Base-by-base conservation (phyloP, 176 grass and related monocot genomes). In the Carex littledalei region DNA sequence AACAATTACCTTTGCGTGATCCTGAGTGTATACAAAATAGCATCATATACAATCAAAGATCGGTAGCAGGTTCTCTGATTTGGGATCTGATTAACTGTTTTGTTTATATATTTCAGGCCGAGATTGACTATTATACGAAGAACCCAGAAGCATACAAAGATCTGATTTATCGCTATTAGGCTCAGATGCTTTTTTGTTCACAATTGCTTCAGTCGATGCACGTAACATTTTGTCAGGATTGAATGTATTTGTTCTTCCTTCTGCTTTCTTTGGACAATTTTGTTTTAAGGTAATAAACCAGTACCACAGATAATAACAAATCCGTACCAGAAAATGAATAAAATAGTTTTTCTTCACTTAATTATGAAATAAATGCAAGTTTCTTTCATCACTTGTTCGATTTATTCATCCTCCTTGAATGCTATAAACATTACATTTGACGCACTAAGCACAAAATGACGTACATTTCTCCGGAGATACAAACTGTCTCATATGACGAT, bases 141-240 rank as follows among this genome's bases (percentile, higher is more conserved):
- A 98, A 98, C 63, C 86, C 89, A 9, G 84, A 75, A 50, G 86
- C 87, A 45, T 85, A 86, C 15, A 80, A 88, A 50, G 88, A 94
- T 29, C 92, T 98, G 66, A 93, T 98, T 88, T 81, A 92, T 89
- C 88, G 83, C 29, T 98, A 98, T 88, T 97, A 93, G 60, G 71
- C 24, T 80, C 3, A 63, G 18, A 22, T 67, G 22, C 39, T 66
- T 50, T 24, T 65, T 63, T 87, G 5, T 26, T 45, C 26, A 24
- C 24, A 41, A 58, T 66, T 49, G 7, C 20, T 65, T 54, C n/a
- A 31, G 14, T 83, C 16, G 35, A 71, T 17, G 15, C 35, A 78
- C 34, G 74, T 56, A 56, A 55, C 13, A 78, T 55, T 78, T 34
- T 53, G 41, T 78, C 6, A 34, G 49, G 2, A 45, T 81, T 47